Evolutionary conservation across 192 early-diverging fungal genomes (phyloP).

Genomic region (Spizellomyces punctatus): DNA sequence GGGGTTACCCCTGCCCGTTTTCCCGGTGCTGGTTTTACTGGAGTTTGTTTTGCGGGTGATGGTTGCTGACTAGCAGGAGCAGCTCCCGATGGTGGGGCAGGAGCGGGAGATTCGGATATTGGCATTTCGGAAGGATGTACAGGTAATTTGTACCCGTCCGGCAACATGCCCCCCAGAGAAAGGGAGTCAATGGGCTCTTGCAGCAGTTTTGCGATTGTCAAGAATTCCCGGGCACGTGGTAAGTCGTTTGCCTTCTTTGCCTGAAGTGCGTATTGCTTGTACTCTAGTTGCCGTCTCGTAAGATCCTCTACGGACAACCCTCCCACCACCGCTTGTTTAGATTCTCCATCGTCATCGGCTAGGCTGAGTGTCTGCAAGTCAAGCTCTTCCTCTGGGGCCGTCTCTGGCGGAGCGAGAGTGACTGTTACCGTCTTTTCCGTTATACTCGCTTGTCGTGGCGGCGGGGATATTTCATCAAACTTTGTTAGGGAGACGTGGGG

Average conservation of each 20-base stretch:
- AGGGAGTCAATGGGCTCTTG: constrained; percentile 39
- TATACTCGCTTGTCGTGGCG: background rate
- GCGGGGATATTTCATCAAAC: constrained; percentile 8
- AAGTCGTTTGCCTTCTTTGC: constrained; percentile 57
- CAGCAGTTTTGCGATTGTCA: constrained; percentile 50
- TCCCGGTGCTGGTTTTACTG: no score
- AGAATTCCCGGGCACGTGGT: constrained; percentile 50
- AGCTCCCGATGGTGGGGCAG: no score
- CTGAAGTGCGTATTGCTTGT: constrained; percentile 59
- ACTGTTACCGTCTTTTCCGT: background rate
- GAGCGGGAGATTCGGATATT: no score
- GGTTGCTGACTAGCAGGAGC: no score
- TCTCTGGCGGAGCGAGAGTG: background rate
- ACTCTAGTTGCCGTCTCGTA: constrained; percentile 47
- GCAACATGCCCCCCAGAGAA: no score
- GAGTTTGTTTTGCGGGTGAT: no score
- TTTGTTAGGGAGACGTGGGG: background rate
- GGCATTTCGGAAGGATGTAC: no score
- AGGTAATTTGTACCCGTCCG: no score
- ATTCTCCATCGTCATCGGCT: constrained; percentile 4
- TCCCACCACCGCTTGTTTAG: background rate
- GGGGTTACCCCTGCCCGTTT: no score
- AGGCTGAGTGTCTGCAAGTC: background rate
- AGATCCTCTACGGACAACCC: constrained; percentile 19
- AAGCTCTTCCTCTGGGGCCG: constrained; percentile 6